Base-by-base conservation (phyloP, 805 yeast species). In the Metschnikowia sp. region DNA sequence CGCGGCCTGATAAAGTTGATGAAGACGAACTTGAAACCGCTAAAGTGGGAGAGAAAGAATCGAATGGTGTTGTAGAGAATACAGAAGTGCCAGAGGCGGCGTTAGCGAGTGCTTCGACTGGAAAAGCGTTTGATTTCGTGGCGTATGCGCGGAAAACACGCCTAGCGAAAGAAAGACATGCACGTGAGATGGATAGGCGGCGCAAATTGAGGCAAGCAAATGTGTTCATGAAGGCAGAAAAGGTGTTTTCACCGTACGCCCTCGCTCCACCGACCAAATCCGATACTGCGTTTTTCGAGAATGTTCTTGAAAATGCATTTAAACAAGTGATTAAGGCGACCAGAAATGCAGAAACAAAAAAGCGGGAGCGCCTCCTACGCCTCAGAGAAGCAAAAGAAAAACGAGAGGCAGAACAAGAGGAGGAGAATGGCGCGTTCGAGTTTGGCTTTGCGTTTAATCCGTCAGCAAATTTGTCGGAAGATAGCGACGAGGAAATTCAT, bases 61-160 rank as follows among this genome's bases (percentile, higher is more conserved):
- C 26, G 26, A 22, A 22, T 22, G 7, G 26, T 22, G 26, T 7
- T 22, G 7, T 7, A 22, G 26, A 7, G 7, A 22, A 5, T 4
- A 22, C 26, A 22, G 26, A 10, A 11, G 30, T 36, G 10, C 29
- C 31, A 10, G 9, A 31, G n/a, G n/a, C 11, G 11, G 33, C 8
- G 11, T 12, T 8, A 11, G 33, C 5, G n/a, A 31, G n/a, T 8
- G 33, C 33, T 12, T 12, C 33, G 6, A 31, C 33, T 28, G 45
- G 12, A 11, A 59, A 57, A 31, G 22, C 47, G 11, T 78, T 84
- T 51, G 84, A 85, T 63, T 72, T 86, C 35, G 79, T 73, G 11
- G 79, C 68, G 36, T 83, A 82, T 60, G 83, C 88, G 0, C 63
- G 69, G 19, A 73, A 72, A 34, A 67, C 88, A 44, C 52, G 72